Base-by-base conservation (phyloP, 805 yeast genomes). In the Limtongia smithiae region DNA sequence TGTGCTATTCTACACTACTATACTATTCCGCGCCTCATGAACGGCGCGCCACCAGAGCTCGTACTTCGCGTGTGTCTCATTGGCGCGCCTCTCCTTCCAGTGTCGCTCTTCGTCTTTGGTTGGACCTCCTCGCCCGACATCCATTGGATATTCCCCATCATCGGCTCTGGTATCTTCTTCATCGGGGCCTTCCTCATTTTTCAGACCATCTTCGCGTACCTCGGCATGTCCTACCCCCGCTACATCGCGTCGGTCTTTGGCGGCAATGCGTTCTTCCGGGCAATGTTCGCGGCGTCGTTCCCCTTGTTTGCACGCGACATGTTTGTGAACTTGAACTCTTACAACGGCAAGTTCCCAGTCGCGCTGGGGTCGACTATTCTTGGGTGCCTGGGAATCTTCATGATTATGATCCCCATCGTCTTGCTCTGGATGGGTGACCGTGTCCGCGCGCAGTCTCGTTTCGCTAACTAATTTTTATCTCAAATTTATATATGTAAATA, bases 231-330 rank as follows among this genome's bases (percentile, higher is more conserved):
- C 4, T 80, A 75, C 61, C 75, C 71, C 31, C 65, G 75, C 46
- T 75, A 71, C 61, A 54, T 76, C 54, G 82, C 82, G 2, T 78
- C 83, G 0, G 83, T 77, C 1, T 78, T 75, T 63, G 83, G 83
- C 3, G 77, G 79, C 35, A 79, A 78, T 58, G 75, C 69, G 28
- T 65, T 79, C 27, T 70, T 44, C 38, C 36, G 48, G 3, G 24
- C 48, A 2, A 9, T 35, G 24, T 38, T 44, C 17, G 48, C 43
- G 1, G 42, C 48, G 3, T 17, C 37, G 15, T 44, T 44, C 38
- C 44, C 44, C 4, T 30, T 44, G 14, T 44, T 44, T 32, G 43
- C 48, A 24, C 40, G 34, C 17, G 32, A 22, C 12, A 18, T 44
- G 38, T 44, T 33, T 44, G 24, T 14, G 15, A 44, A 44, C 18